phyloP scores from a whole-genome alignment of 208 protist genomes.

The Acanthamoeba royreba region DNA sequence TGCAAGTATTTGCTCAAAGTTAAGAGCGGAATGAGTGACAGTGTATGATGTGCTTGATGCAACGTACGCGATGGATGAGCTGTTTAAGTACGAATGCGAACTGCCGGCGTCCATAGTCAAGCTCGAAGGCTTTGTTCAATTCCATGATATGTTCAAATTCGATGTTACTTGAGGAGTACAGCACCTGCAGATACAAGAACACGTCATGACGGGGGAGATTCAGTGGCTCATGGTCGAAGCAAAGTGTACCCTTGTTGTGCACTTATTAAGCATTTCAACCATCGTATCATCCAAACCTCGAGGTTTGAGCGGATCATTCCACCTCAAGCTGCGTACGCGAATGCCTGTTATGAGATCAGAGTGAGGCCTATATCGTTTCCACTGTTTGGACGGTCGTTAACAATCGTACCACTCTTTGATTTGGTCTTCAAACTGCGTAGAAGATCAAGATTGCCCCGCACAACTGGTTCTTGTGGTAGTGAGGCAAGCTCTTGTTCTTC shows the following conservation, averaged over 20 bases:
- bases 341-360: not conserved
- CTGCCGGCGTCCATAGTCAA: conserved; percentile 28
- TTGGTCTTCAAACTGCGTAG: not conserved
- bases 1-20: not conserved
- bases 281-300: not conserved
- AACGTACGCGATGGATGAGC: not conserved
- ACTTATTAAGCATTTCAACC: not conserved
- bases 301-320: not conserved
- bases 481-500: not conserved
- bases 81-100: conserved; percentile 34
- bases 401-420: not conserved
- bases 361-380: not conserved
- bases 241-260: not conserved
- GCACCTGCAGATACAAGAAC: not conserved
- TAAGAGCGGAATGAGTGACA: not conserved
- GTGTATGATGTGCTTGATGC: not conserved
- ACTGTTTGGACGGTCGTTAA: not conserved
- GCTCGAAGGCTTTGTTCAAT: conserved; percentile 17
- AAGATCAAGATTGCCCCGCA: not conserved
- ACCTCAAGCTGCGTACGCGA: not conserved
- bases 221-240: too few species aligned
- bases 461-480: not conserved
- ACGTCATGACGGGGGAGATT: not conserved
- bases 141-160: conserved; percentile 36
- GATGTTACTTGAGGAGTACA: not conserved